Percentiles rank a stretch among this genome's conserved stretches.
Conservation (phyloP, 305 asterid genomes). For the Plantago coronopus region DNA sequence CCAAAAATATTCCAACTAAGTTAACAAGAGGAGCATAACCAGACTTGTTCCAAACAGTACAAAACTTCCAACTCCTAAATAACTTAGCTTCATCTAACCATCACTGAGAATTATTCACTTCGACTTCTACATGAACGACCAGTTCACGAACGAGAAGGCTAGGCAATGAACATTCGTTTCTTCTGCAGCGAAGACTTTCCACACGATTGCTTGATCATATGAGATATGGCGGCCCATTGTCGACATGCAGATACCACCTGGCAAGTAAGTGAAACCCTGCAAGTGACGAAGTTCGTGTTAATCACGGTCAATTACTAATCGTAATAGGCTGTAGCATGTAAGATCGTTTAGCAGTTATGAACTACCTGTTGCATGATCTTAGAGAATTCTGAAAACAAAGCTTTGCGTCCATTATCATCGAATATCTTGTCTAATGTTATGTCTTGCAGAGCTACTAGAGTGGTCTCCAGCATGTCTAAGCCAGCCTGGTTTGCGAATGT, state of each 20-base stretch:
- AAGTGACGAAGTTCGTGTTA: conserved; percentile 3
- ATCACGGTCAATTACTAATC: no score
- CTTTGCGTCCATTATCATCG: conserved; percentile 66
- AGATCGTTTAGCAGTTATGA: not conserved
- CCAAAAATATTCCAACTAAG: not conserved
- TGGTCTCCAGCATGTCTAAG: conserved; percentile 84
- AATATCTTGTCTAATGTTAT: conserved; percentile 72
- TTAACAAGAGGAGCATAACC: not conserved
- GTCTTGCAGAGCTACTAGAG: conserved; percentile 81
- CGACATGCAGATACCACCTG: conserved; percentile 84
- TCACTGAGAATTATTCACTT: not conserved
- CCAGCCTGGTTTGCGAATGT: conserved; percentile 88
- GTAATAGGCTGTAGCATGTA: no score
- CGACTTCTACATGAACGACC: conserved; percentile 70
- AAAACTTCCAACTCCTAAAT: conserved; percentile 5
- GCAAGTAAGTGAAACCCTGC: conserved; percentile 70
- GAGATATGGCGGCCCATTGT: conserved; percentile 91
- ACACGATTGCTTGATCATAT: conserved; percentile 74
- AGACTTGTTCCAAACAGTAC: not conserved
- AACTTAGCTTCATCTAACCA: conserved; percentile 5
- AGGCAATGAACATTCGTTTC: conserved; percentile 66
- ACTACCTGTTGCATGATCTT: conserved; percentile 90
- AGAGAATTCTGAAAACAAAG: conserved; percentile 56
- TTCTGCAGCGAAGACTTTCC: conserved; percentile 83
- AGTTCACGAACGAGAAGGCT: conserved; percentile 78